Conservation (phyloP, 208 protist species). For the Trichomonas gallinae region DNA sequence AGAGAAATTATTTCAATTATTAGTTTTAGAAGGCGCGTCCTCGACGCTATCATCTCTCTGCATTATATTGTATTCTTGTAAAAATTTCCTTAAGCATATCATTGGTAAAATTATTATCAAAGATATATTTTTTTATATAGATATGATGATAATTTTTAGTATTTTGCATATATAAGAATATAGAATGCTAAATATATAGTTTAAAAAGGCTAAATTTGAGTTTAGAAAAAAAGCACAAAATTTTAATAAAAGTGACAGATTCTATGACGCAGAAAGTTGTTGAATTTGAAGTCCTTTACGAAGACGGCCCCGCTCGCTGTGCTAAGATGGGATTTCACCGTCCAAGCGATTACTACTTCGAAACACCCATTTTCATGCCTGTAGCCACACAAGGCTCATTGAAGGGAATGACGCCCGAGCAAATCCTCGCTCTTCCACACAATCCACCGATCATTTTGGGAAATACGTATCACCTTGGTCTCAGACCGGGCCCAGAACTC, state of each 20-base stretch:
- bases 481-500: conserved; percentile 66
- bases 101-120: too few species aligned
- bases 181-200: too few species aligned
- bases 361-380: conserved; percentile 36
- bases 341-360: not conserved
- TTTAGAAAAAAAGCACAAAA: not conserved
- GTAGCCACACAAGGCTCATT: conserved; percentile 32
- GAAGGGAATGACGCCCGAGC: conserved; percentile 27
- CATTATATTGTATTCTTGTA: too few species aligned
- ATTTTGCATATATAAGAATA: too few species aligned
- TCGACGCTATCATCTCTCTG: too few species aligned
- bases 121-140: too few species aligned
- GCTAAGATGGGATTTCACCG: conserved; percentile 7
- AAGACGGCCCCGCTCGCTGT: not conserved
- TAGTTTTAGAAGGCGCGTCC: too few species aligned
- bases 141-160: too few species aligned
- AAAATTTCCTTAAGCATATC: too few species aligned
- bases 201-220: too few species aligned
- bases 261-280: not conserved
- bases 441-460: conserved; percentile 74
- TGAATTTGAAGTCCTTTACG: not conserved
- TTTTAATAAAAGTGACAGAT: not conserved
- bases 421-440: conserved; percentile 71
- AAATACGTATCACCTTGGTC: conserved; percentile 93
- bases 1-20: too few species aligned